phyloP scores from a whole-genome alignment of 1,284 basidiomycete species.

The Exobasidium rhododendri region DNA sequence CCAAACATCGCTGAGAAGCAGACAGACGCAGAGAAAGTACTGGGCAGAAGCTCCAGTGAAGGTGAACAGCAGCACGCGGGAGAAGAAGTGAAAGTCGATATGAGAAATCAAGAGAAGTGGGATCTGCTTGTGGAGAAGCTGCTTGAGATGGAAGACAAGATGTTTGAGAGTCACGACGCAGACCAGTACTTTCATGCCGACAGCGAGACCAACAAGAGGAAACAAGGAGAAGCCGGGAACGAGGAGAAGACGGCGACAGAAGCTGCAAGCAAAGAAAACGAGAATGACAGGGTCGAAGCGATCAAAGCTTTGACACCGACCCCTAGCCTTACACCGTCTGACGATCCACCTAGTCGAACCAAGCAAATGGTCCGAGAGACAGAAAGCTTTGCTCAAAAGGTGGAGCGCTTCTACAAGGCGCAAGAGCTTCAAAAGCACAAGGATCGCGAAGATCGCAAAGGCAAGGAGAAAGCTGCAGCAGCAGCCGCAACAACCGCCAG shows the following conservation, averaged over 20 bases:
- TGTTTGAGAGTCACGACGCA: background rate
- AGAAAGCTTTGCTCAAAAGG: slow-evolving; percentile 2
- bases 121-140: background rate
- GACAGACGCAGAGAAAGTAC: background rate
- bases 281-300: background rate
- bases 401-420: slow-evolving; percentile 9
- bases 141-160: slow-evolving; percentile 5
- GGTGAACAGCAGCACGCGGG: background rate
- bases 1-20: background rate
- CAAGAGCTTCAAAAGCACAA: slow-evolving; percentile 4
- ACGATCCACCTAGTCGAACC: background rate
- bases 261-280: background rate
- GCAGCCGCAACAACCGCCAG: slow-evolving; percentile 3
- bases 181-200: background rate
- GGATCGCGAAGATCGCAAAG: background rate
- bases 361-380: slow-evolving; percentile 9
- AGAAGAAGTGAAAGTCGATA: background rate
- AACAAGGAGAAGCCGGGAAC: background rate
- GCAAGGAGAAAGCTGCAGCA: background rate
- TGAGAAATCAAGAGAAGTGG: background rate
- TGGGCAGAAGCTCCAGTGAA: background rate
- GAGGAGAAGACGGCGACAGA: background rate
- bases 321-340: background rate
- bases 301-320: background rate
- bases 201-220: background rate